Conservation (phyloP, 257 asterid species). For the Datura wrightii region DNA sequence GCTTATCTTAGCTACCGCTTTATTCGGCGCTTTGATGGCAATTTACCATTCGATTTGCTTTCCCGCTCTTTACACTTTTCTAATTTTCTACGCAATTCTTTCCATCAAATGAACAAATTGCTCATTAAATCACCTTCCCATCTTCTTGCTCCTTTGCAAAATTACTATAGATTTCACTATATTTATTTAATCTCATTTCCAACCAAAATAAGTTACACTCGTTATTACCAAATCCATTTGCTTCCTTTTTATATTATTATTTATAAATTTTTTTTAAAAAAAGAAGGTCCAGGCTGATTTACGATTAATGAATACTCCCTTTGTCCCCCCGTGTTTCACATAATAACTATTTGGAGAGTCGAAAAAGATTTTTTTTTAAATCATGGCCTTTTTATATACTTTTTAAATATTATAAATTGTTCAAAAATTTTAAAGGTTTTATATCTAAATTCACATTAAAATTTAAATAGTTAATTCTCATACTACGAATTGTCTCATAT, state of each 20-base stretch:
- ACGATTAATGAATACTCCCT: too few relatives aligned
- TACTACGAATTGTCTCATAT: not conserved
- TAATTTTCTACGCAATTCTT: constrained; percentile 29
- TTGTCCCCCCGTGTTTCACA: too few relatives aligned
- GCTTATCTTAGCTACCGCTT: constrained; percentile 38
- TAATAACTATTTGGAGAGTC: too few relatives aligned
- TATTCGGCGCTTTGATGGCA: constrained; percentile 43
- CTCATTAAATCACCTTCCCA: not conserved
- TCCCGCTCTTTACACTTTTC: constrained; percentile 55
- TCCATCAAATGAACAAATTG: not conserved
- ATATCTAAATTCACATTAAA: not conserved
- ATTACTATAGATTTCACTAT: not conserved
- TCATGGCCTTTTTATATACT: too few relatives aligned
- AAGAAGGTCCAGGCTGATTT: not conserved
- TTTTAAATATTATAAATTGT: too few relatives aligned
- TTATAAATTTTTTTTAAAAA: not conserved
- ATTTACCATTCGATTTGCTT: constrained; percentile 39
- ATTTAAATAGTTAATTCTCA: not conserved
- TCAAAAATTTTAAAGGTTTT: too few relatives aligned
- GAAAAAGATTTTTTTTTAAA: too few relatives aligned
- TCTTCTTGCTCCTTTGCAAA: not conserved
- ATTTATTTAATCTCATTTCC: not conserved
- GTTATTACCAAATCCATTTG: not conserved
- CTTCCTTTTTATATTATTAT: not conserved
- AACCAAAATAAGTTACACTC: not conserved